A percentile compares a stretch with the other conserved stretches of the same genome.
Evolutionary conservation across 208 protist genomes (phyloP).

Genomic region (Trichomonas vaginalis): DNA sequence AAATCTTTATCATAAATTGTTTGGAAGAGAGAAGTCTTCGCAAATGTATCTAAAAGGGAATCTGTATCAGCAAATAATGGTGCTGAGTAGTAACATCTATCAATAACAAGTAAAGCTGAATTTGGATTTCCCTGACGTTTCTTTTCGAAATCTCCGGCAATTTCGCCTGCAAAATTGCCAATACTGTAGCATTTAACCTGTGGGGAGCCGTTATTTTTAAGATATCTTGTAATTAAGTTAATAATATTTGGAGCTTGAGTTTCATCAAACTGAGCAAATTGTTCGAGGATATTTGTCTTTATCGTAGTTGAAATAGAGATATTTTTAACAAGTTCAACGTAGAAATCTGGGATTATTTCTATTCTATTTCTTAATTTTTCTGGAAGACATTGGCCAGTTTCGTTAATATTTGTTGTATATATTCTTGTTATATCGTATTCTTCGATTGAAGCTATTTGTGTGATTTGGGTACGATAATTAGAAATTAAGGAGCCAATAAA

Average conservation of each 20-base stretch:
- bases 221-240: background rate
- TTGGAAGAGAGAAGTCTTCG: too few species aligned
- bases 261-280: background rate
- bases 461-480: background rate
- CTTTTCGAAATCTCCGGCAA: too few species aligned
- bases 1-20: too few species aligned
- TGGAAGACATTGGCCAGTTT: background rate
- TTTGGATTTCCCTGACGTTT: too few species aligned
- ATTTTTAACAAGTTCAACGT: background rate
- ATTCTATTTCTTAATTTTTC: background rate
- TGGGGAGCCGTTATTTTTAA: background rate
- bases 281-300: background rate
- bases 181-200: background rate
- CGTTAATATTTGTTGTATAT: background rate
- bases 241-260: background rate
- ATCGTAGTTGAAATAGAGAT: background rate
- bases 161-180: too few species aligned
- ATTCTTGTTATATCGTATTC: background rate
- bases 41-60: too few species aligned
- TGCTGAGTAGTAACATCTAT: too few species aligned
- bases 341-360: background rate
- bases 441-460: background rate
- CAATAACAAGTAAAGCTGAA: too few species aligned
- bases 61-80: too few species aligned
- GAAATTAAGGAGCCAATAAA: background rate